Percentiles rank a stretch among this genome's conserved stretches.
phyloP scores from a whole-genome alignment of 1,139 yeast genomes.

The Magnusiomyces sp. region DNA sequence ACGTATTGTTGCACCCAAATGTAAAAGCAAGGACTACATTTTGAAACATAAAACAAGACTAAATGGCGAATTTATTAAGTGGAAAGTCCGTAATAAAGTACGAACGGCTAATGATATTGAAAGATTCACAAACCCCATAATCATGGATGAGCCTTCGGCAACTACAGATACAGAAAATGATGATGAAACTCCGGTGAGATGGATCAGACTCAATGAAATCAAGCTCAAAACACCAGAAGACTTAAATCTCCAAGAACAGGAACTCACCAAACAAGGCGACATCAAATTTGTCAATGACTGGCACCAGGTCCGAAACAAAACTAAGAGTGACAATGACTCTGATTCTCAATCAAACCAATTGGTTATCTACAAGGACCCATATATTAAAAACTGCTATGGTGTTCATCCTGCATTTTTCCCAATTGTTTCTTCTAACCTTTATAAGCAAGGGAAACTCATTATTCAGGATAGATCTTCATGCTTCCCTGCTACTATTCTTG shows the following conservation, averaged over 20 bases:
- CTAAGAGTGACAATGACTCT: constrained; percentile 5
- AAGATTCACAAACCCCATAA: constrained; percentile 4
- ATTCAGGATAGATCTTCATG: constrained; percentile 96
- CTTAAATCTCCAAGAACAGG: background rate
- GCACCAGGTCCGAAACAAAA: background rate
- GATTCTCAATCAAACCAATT: constrained; percentile 16
- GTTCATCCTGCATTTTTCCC: constrained; percentile 60
- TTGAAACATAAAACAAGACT: constrained; percentile 70
- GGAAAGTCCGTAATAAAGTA: constrained; percentile 40
- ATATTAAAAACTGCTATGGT: constrained; percentile 71
- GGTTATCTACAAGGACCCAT: constrained; percentile 55
- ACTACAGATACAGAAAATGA: background rate
- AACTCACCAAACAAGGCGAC: background rate
- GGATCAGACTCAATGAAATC: constrained; percentile 74
- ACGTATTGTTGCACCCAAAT: constrained; percentile 83
- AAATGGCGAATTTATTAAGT: constrained; percentile 70
- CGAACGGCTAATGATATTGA: background rate
- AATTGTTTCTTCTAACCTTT: constrained; percentile 56
- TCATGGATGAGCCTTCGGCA: constrained; percentile 18
- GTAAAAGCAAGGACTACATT: constrained; percentile 74
- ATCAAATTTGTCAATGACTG: constrained; percentile 8
- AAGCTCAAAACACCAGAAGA: constrained; percentile 32
- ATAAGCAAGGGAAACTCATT: constrained; percentile 66
- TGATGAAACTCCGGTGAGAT: constrained; percentile 58
- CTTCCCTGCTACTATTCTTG: constrained; percentile 81